Evolutionary conservation across 192 early-diverging fungal species (phyloP).

Genomic region (Backusella macrospora): DNA sequence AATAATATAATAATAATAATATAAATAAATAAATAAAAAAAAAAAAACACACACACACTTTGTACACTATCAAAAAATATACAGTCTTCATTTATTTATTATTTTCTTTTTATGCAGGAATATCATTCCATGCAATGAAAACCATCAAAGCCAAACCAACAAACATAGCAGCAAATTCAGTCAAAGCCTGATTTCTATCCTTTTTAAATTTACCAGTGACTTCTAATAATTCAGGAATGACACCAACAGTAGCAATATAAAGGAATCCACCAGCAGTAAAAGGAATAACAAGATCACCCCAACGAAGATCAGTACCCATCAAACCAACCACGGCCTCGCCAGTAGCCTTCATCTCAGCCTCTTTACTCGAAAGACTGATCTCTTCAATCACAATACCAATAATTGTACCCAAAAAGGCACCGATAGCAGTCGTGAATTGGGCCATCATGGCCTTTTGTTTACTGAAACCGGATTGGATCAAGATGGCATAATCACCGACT

Average conservation of each 20-base stretch:
- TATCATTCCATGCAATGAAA: constrained; percentile 74
- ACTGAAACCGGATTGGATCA: constrained; percentile 81
- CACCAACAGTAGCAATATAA: constrained; percentile 85
- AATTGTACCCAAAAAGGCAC: constrained; percentile 78
- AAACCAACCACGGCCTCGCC: constrained; percentile 40
- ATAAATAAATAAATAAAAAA: too few species aligned
- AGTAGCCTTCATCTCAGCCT: neutral
- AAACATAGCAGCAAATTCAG: constrained; percentile 71
- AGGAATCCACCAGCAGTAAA: constrained; percentile 88
- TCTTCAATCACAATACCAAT: constrained; percentile 80
- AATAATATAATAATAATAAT: neutral
- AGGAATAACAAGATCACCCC: constrained; percentile 81
- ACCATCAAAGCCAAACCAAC: constrained; percentile 79
- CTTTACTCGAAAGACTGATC: constrained; percentile 36
- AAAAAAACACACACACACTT: neutral
- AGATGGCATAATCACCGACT: constrained; percentile 87
- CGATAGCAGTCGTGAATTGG: constrained; percentile 81
- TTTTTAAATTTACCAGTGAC: constrained; percentile 58
- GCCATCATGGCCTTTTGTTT: constrained; percentile 72
- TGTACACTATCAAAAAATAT: neutral
- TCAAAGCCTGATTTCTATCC: constrained; percentile 53
- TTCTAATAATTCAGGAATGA: constrained; percentile 79
- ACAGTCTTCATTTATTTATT: neutral
- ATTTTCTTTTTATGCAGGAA: constrained; percentile 18
- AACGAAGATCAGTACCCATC: constrained; percentile 61